These are phyloP conservation scores for Candida labiduridarum DNA, from an alignment of 1,139 yeast species.

Conservation along the genomic window DNA sequence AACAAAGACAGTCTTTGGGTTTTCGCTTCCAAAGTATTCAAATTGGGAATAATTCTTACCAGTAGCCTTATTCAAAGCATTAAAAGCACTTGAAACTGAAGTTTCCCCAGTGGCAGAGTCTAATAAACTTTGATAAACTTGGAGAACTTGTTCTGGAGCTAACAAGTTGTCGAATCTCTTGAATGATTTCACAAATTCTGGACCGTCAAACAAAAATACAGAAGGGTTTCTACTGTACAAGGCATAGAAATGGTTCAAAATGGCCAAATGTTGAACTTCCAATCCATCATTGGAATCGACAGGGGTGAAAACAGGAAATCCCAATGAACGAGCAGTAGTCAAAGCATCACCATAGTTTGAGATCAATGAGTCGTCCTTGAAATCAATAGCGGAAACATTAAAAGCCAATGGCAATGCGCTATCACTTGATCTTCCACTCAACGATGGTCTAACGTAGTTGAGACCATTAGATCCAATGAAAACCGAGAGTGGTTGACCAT, in stretches of 20 bases:
- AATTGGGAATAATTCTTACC: slow-evolving; percentile 66
- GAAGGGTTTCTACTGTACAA: slow-evolving; percentile 55
- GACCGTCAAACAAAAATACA: slow-evolving; percentile 79
- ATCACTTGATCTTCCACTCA: slow-evolving; percentile 35
- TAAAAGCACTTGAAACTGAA: slow-evolving; percentile 44
- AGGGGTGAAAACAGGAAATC: slow-evolving; percentile 75
- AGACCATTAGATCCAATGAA: slow-evolving; percentile 72
- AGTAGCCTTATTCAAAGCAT: slow-evolving; percentile 55
- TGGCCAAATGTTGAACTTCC: slow-evolving; percentile 70
- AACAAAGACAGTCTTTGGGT: slow-evolving; percentile 73
- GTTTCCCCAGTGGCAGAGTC: slow-evolving; percentile 34
- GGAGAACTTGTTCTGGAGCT: slow-evolving; percentile 47
- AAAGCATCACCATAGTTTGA: slow-evolving; percentile 71
- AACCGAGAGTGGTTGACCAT: slow-evolving; percentile 49
- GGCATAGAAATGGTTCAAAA: slow-evolving; percentile 68
- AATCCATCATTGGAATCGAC: slow-evolving; percentile 45
- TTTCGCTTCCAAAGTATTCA: slow-evolving; percentile 65
- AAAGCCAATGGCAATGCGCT: slow-evolving; percentile 63
- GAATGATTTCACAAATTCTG: slow-evolving; percentile 61
- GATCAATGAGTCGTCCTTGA: slow-evolving; percentile 58
- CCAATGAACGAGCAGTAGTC: slow-evolving; percentile 63
- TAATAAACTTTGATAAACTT: slow-evolving; percentile 42
- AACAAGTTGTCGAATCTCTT: slow-evolving; percentile 51
- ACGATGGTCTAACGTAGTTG: slow-evolving; percentile 61
- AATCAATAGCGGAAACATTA: slow-evolving; percentile 75